Evolutionary conservation across 106 monocot species (phyloP).

Genomic region (Acorus calamus): DNA sequence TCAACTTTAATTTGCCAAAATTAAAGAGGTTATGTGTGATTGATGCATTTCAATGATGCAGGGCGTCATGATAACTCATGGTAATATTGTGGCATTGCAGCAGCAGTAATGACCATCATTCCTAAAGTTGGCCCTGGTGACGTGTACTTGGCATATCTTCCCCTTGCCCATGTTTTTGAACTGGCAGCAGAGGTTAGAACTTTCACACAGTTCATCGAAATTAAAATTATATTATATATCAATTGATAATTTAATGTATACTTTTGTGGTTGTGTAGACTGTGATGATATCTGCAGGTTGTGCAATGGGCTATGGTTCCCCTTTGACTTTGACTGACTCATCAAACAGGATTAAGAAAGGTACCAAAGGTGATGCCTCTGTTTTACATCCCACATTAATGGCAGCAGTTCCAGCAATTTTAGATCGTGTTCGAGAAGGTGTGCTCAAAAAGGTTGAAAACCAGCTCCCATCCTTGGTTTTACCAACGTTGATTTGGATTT

Average conservation of each 20-base stretch:
- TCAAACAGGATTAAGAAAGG: slow-evolving; percentile 65
- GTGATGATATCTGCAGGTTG: slow-evolving; percentile 37
- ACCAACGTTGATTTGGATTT: no score
- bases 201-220: not conserved
- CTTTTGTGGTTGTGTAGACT: slow-evolving; percentile 12
- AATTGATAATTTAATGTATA: not conserved
- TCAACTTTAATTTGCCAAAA: no score
- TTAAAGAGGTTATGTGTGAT: no score
- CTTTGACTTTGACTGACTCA: slow-evolving; percentile 51
- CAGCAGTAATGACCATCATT: slow-evolving; percentile 35
- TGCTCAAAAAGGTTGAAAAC: slow-evolving; percentile 38
- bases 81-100: slow-evolving; percentile 36
- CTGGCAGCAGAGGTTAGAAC: slow-evolving; percentile 44
- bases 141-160: slow-evolving; percentile 51
- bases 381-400: slow-evolving; percentile 43
- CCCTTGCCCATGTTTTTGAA: slow-evolving; percentile 61
- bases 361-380: slow-evolving; percentile 60
- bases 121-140: slow-evolving; percentile 30
- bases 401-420: slow-evolving; percentile 57
- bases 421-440: slow-evolving; percentile 55
- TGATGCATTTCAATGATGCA: slow-evolving; percentile 2
- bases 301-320: slow-evolving; percentile 52
- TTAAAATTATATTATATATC: not conserved
- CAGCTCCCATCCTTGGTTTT: no score
- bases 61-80: slow-evolving; percentile 61